Conservation (phyloP, 1,284 basidiomycete genomes). For the Peniophora sp. region DNA sequence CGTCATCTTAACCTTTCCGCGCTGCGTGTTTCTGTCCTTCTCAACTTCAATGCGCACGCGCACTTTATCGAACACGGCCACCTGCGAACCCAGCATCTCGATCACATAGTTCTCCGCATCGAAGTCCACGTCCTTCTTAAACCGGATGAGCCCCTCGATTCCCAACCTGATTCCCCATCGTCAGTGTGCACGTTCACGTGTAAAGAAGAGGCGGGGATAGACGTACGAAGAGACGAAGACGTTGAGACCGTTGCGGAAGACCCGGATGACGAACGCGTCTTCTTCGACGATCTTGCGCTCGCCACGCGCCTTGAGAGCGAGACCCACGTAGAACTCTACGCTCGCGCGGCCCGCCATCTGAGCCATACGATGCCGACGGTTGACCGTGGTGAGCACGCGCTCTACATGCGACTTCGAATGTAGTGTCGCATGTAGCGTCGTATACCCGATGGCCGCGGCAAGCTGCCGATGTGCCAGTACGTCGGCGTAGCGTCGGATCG, state of each 20-base stretch:
- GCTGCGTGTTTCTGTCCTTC: slow-evolving; percentile 91
- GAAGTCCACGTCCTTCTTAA: slow-evolving; percentile 83
- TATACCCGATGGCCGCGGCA: slow-evolving; percentile 81
- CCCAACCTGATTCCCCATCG: slow-evolving; percentile 63
- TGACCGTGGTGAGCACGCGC: slow-evolving; percentile 80
- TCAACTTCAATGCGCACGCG: slow-evolving; percentile 85
- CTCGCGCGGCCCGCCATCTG: slow-evolving; percentile 96
- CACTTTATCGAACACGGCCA: slow-evolving; percentile 92
- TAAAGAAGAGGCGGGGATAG: background rate
- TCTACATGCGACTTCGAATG: slow-evolving; percentile 91
- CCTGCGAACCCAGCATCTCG: slow-evolving; percentile 35
- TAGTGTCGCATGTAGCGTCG: slow-evolving; percentile 78
- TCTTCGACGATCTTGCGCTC: slow-evolving; percentile 50
- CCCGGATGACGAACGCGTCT: slow-evolving; percentile 92
- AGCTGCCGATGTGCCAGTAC: slow-evolving; percentile 94
- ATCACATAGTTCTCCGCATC: slow-evolving; percentile 90
- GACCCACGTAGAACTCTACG: slow-evolving; percentile 95
- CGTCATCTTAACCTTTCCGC: slow-evolving; percentile 88
- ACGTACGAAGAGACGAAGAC: slow-evolving; percentile 93
- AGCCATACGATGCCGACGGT: slow-evolving; percentile 89
- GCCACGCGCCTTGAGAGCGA: slow-evolving; percentile 76
- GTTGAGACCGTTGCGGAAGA: slow-evolving; percentile 91
- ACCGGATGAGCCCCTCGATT: slow-evolving; percentile 89
- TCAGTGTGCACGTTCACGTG: background rate
- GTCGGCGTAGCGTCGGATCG: slow-evolving; percentile 91